Conservation (phyloP, 768 basidiomycete genomes). For the Boletus vermiculosoides region DNA sequence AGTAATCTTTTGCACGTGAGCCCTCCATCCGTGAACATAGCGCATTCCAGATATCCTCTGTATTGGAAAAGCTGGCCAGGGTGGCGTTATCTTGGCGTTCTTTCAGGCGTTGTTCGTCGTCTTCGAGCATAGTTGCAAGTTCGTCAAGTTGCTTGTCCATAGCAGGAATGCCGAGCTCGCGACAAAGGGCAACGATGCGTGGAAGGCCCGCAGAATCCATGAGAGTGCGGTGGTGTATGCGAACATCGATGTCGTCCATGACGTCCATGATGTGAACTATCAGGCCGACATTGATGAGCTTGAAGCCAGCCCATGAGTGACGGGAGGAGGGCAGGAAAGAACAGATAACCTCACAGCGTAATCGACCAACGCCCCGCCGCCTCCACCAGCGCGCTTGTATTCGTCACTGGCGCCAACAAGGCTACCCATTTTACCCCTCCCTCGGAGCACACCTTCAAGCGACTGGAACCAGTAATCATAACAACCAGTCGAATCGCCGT, state of each 20-base stretch:
- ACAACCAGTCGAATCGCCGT: conserved; percentile 52
- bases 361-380: conserved; percentile 72
- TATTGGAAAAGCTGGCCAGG: conserved; percentile 72
- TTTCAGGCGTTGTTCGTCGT: conserved; percentile 70
- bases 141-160: conserved; percentile 66
- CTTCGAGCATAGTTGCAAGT: conserved; percentile 61
- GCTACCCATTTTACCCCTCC: conserved; percentile 93
- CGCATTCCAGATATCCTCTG: conserved; percentile 85
- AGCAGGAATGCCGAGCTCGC: conserved; percentile 56
- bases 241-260: conserved; percentile 77
- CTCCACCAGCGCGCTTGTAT: conserved; percentile 62
- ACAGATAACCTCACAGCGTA: conserved; percentile 65
- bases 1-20: conserved; percentile 76
- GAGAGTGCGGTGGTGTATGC: conserved; percentile 81
- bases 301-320: conserved; percentile 14
- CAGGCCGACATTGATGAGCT: conserved; percentile 61
- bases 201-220: conserved; percentile 88
- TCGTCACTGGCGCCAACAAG: conserved; percentile 94
- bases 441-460: conserved; percentile 70
- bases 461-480: conserved; percentile 92
- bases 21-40: conserved; percentile 75
- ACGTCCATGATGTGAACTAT: conserved; percentile 64
- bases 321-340: background rate
- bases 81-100: conserved; percentile 76
- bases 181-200: conserved; percentile 68